Evolutionary conservation across 2,329 filamentous ascomycete genomes (phyloP).

Genomic region (Sordariomycetes sp.): DNA sequence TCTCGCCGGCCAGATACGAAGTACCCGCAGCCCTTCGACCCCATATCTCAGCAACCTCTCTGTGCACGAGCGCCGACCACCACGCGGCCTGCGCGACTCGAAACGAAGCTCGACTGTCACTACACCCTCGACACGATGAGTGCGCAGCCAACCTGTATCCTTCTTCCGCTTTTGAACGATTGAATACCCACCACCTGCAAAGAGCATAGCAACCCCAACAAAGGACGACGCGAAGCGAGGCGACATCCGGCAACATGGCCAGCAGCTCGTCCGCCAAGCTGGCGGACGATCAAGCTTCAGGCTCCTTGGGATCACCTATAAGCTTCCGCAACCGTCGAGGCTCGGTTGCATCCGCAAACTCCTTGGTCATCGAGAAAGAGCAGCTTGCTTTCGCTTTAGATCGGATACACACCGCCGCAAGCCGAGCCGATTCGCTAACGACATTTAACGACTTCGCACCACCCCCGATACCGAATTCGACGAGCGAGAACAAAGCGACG

Average conservation of each 20-base stretch:
- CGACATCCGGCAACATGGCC: conserved; percentile 13
- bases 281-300: conserved; percentile 15
- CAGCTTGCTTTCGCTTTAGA: conserved; percentile 71
- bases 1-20: no score
- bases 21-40: no score
- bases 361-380: conserved; percentile 53
- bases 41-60: no score
- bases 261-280: conserved; percentile 19
- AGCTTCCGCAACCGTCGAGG: conserved; percentile 24
- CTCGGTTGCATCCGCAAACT: conserved; percentile 27
- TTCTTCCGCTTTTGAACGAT: no score
- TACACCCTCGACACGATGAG: no score
- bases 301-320: conserved; percentile 17
- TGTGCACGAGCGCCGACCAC: no score
- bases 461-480: conserved; percentile 48
- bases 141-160: no score
- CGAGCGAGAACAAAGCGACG: conserved; percentile 59
- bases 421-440: conserved; percentile 73
- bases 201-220: no score
- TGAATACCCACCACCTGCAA: not conserved
- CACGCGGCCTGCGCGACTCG: no score
- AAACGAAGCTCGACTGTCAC: no score
- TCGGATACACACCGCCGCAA: conserved; percentile 83
- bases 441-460: conserved; percentile 91
- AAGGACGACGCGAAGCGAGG: not conserved